Conservation (phyloP, 2,329 filamentous ascomycete genomes). For the Diaporthe sp. region DNA sequence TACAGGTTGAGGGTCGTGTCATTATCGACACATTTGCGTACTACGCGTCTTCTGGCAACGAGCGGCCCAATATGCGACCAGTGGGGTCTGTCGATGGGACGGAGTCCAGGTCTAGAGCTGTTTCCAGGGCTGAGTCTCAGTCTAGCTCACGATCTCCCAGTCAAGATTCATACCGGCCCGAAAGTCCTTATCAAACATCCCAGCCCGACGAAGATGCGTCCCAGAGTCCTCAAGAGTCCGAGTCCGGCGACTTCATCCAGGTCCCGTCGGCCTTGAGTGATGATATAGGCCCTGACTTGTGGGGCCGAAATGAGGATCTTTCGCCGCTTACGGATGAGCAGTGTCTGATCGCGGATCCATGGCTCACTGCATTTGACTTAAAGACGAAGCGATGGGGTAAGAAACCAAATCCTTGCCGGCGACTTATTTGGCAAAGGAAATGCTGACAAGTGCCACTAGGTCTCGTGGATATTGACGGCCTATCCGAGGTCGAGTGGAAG, state of each 20-base stretch:
- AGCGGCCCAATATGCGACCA: neutral
- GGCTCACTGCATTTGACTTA: constrained; percentile 1
- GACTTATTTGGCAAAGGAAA: neutral
- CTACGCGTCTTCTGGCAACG: neutral
- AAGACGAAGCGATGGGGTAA: constrained; percentile 16
- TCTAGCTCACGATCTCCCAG: neutral
- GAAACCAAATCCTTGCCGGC: neutral
- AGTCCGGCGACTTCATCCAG: constrained; percentile 3
- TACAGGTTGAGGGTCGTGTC: constrained; percentile 4
- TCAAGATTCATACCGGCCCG: neutral
- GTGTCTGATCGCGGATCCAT: neutral
- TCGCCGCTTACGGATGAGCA: neutral
- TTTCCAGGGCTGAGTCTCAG: neutral
- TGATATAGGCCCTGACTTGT: neutral
- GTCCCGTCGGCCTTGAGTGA: neutral
- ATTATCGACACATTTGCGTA: constrained; percentile 7
- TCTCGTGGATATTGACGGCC: neutral
- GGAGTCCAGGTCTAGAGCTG: neutral
- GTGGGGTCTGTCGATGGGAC: neutral
- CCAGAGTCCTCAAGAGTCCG: neutral
- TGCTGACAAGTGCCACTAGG: neutral
- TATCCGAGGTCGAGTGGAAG: constrained; percentile 54
- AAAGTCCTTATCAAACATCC: no score
- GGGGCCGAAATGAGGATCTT: neutral
- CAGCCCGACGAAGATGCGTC: neutral